Percentiles rank a stretch among this genome's conserved stretches.
phyloP scores from a whole-genome alignment of 805 yeast species.

The Zygoascus tannicola region DNA sequence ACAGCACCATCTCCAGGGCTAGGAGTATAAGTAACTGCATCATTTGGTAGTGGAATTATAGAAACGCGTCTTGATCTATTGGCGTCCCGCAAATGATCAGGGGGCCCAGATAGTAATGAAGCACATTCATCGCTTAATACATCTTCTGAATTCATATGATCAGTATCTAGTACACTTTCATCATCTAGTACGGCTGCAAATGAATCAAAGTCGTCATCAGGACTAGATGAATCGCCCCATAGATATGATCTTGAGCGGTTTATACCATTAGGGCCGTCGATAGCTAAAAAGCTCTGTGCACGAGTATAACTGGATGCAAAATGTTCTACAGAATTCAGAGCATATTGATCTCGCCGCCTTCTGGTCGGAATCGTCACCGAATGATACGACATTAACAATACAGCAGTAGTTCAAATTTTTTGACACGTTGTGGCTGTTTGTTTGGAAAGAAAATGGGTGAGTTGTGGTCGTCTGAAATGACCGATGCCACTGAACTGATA shows the following conservation, averaged over 20 bases:
- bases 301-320: constrained; percentile 74
- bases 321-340: constrained; percentile 54
- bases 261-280: constrained; percentile 34
- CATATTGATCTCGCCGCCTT: background rate
- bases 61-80: constrained; percentile 7
- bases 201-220: constrained; percentile 6
- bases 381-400: constrained; percentile 1
- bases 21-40: constrained; percentile 6
- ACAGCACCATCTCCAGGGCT: constrained; percentile 12
- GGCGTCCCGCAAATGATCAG: background rate
- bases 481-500: no score
- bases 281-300: constrained; percentile 63
- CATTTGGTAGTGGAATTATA: background rate
- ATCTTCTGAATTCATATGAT: background rate
- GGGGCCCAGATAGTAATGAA: background rate
- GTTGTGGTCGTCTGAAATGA: no score
- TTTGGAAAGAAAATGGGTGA: no score
- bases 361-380: constrained; percentile 3
- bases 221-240: constrained; percentile 30
- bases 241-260: constrained; percentile 49
- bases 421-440: no score
- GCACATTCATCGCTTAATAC: background rate
- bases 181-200: constrained; percentile 8
- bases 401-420: no score
- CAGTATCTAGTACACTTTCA: constrained; percentile 7